Evolutionary conservation across 306 rosid species (phyloP).

Genomic region (Lupinus albus): DNA sequence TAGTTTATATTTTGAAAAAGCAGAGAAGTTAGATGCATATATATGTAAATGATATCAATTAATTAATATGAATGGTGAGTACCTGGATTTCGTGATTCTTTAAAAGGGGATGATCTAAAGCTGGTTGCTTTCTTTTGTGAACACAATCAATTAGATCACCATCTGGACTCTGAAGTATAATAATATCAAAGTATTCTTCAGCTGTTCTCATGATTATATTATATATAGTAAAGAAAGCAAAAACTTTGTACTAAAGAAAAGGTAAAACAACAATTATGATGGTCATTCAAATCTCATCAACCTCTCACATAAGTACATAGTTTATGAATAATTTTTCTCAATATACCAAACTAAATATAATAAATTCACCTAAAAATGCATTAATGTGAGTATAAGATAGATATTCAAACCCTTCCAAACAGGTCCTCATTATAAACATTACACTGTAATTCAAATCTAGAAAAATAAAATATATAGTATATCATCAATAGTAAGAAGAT

Average conservation of each 20-base stretch:
- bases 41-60: neutral
- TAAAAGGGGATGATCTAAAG: conserved; percentile 64
- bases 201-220: neutral
- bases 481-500: neutral
- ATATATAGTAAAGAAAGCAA: neutral
- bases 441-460: too few species aligned
- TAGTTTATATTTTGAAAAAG: too few species aligned
- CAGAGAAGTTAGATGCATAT: neutral
- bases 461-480: too few species aligned
- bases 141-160: conserved; percentile 67
- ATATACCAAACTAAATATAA: too few species aligned
- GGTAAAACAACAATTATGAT: neutral
- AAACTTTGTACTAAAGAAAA: neutral
- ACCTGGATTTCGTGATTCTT: conserved; percentile 73
- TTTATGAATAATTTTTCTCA: too few species aligned
- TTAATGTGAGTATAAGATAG: too few species aligned
- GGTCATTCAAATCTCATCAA: neutral
- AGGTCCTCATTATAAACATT: too few species aligned
- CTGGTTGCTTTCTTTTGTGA: conserved; percentile 60
- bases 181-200: neutral
- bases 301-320: too few species aligned
- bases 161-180: conserved; percentile 69
- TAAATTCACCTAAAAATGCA: too few species aligned
- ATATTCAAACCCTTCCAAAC: too few species aligned
- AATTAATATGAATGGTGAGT: neutral